These are phyloP conservation scores for Pseudogymnoascus sp. DNA, from an alignment of 2,329 filamentous ascomycete genomes.

Conservation along the genomic window DNA sequence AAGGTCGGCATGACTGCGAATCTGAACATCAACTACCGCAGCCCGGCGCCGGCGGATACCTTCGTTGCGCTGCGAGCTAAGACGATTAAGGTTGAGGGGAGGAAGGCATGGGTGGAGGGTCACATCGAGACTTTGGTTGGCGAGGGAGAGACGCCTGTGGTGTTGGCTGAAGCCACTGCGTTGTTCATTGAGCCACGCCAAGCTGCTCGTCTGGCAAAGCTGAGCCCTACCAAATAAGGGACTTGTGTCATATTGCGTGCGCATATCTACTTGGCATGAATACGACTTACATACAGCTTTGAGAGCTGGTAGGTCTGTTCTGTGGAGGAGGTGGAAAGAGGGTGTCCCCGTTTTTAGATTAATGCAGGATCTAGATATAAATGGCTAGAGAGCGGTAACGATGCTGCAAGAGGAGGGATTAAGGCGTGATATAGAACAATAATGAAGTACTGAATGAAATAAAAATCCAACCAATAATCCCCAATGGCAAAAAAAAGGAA, in stretches of 20 bases:
- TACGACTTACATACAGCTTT: neutral
- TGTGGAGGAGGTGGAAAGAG: neutral
- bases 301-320: neutral
- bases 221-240: conserved; percentile 36
- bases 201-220: conserved; percentile 45
- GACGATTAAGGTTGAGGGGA: conserved; percentile 78
- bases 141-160: conserved; percentile 52
- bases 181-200: conserved; percentile 84
- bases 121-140: conserved; percentile 69
- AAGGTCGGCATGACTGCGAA: conserved; percentile 81
- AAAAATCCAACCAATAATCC: neutral
- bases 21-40: conserved; percentile 73
- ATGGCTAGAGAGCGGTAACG: neutral
- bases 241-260: neutral
- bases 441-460: neutral
- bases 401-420: neutral
- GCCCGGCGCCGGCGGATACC: conserved; percentile 65
- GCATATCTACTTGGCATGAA: conserved; percentile 1
- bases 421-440: neutral
- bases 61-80: conserved; percentile 72
- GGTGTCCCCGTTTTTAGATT: neutral
- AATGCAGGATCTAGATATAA: neutral
- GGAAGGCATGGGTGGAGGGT: conserved; percentile 91
- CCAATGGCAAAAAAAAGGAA: neutral
- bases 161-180: conserved; percentile 75